Percentiles rank a stretch among this genome's conserved stretches.
phyloP scores from a whole-genome alignment of 768 basidiomycete genomes.

The Boletus coccyginus region DNA sequence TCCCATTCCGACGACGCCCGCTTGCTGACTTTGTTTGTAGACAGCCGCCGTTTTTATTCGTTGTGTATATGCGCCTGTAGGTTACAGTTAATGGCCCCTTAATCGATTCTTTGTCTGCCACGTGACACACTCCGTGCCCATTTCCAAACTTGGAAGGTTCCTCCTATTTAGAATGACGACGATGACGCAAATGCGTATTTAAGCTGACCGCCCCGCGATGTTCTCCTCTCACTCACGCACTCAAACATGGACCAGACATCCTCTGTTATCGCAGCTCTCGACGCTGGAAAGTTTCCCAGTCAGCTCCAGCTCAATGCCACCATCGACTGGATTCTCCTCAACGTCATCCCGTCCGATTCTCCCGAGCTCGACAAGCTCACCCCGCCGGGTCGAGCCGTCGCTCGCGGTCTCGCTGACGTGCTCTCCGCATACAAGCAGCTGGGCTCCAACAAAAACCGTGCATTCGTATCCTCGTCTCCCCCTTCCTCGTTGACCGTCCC shows the following conservation, averaged over 20 bases:
- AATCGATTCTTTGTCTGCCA: slow-evolving; percentile 3
- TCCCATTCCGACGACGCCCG: not conserved
- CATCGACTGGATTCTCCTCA: slow-evolving; percentile 54
- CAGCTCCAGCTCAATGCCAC: slow-evolving; percentile 53
- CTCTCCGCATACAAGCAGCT: slow-evolving; percentile 59
- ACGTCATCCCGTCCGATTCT: slow-evolving; percentile 45
- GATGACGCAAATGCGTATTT: not conserved
- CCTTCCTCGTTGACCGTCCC: not conserved
- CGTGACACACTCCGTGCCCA: slow-evolving; percentile 14
- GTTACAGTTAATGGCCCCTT: not conserved
- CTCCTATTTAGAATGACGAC: slow-evolving; percentile 22
- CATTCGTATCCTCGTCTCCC: not conserved
- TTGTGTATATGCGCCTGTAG: slow-evolving; percentile 12
- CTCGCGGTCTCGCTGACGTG: slow-evolving; percentile 47
- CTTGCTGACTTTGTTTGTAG: not conserved
- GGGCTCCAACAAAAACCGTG: slow-evolving; percentile 57
- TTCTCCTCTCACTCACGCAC: not conserved
- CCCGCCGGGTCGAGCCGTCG: slow-evolving; percentile 51
- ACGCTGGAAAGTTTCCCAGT: slow-evolving; percentile 68
- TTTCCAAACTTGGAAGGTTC: slow-evolving; percentile 1
- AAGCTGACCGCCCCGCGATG: not conserved
- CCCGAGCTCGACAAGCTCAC: slow-evolving; percentile 43
- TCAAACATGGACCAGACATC: slow-evolving; percentile 59
- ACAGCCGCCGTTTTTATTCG: slow-evolving; percentile 8
- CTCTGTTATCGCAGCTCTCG: slow-evolving; percentile 62